Percentiles rank a stretch among this genome's conserved stretches.
These are phyloP conservation scores for Hygrophila difformis DNA, from an alignment of 257 asterid species.

Conservation along the genomic window DNA sequence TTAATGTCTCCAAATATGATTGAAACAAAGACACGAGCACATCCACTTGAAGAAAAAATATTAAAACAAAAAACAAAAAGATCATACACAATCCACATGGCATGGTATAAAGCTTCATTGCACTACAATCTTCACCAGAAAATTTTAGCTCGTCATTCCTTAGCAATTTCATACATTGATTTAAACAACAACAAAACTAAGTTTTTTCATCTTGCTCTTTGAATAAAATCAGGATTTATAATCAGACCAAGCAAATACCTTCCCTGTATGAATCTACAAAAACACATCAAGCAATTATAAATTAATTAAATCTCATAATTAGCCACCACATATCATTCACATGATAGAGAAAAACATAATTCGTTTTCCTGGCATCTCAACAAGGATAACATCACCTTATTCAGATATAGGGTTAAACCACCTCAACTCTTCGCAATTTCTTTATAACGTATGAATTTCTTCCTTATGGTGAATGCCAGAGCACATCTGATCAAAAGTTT, in stretches of 20 bases:
- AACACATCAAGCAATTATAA: constrained; percentile 31
- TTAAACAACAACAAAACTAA: constrained; percentile 38
- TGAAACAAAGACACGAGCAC: neutral
- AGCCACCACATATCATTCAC: constrained; percentile 61
- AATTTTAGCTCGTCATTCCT: constrained; percentile 25
- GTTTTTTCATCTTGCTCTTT: constrained; percentile 48
- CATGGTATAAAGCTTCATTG: too few relatives aligned
- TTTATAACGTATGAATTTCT: constrained; percentile 27
- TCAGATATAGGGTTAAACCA: constrained; percentile 41
- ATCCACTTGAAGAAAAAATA: neutral
- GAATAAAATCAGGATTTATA: constrained; percentile 35
- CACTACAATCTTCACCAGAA: too few relatives aligned
- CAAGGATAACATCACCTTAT: constrained; percentile 39
- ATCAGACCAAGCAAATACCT: constrained; percentile 48
- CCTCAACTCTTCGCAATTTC: constrained; percentile 43
- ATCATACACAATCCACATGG: too few relatives aligned
- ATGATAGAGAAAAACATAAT: constrained; percentile 40
- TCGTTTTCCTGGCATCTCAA: constrained; percentile 50
- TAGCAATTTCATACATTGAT: constrained; percentile 29
- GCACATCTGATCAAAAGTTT: constrained; percentile 25
- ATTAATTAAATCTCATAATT: constrained; percentile 48
- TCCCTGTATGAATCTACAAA: constrained; percentile 43
- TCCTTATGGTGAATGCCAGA: constrained; percentile 53
- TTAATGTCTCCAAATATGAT: neutral
- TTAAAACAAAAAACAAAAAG: neutral